A percentile compares a stretch with the other conserved stretches of the same genome.
These are phyloP conservation scores for Leishmania guyanensis DNA, from an alignment of 208 protist genomes.

Conservation along the genomic window DNA sequence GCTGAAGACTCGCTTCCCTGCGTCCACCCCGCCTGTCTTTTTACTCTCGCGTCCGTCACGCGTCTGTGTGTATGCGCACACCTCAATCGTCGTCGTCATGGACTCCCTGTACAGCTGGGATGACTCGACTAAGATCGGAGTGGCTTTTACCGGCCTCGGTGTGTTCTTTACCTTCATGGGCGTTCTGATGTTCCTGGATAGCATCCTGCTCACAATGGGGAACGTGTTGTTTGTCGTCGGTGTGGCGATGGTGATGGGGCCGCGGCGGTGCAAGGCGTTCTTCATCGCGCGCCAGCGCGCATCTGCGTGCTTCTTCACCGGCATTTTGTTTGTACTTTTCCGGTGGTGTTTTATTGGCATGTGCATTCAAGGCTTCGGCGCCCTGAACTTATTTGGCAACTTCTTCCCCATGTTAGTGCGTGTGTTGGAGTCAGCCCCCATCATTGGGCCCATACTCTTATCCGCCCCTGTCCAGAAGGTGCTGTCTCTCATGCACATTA, in stretches of 20 bases:
- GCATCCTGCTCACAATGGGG: conserved; percentile 88
- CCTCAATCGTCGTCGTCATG: conserved; percentile 34
- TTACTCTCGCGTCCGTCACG: background rate
- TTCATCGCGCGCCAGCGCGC: conserved; percentile 78
- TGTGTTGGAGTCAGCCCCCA: conserved; percentile 83
- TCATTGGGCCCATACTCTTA: conserved; percentile 81
- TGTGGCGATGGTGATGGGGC: conserved; percentile 87
- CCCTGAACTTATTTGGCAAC: conserved; percentile 91
- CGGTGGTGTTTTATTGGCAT: conserved; percentile 85
- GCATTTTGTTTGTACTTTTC: conserved; percentile 80
- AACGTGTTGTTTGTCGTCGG: conserved; percentile 89
- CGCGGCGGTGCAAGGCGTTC: conserved; percentile 70
- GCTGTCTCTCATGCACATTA: conserved; percentile 43
- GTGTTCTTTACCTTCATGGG: conserved; percentile 84
- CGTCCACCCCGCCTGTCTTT: background rate
- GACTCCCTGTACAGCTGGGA: conserved; percentile 90
- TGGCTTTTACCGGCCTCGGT: conserved; percentile 81
- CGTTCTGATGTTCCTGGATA: conserved; percentile 82
- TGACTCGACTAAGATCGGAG: conserved; percentile 90
- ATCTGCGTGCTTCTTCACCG: conserved; percentile 85
- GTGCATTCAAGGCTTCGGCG: conserved; percentile 83
- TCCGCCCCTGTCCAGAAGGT: conserved; percentile 62
- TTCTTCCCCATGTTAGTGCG: conserved; percentile 89
- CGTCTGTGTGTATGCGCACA: background rate
- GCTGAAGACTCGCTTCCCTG: background rate